Evolutionary conservation across 805 yeast genomes (phyloP), one percentile per base, ranked within the genome.

Genomic region (Candida insectalens): DNA sequence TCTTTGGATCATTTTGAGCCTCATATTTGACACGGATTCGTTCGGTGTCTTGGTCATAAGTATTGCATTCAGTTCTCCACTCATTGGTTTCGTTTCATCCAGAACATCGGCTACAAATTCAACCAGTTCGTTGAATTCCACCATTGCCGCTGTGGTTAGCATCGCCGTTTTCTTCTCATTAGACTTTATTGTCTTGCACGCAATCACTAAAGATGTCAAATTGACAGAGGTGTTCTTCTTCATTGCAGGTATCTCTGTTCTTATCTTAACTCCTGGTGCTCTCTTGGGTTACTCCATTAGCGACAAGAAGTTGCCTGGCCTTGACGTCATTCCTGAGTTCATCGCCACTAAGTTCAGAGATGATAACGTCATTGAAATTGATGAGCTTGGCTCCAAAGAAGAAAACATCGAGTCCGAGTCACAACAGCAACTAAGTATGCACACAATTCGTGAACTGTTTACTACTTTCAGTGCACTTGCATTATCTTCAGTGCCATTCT

Each of bases 1-100:
- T 5, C 18, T 32, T 3, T 25, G 35, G 26, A 8, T 27, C 10
- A 5, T 31, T 14, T 25, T 25, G 8, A 5, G 10, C 15, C 10
- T 21, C 19, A 23, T 25, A 9, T 19, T 27, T 18, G 7, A 28
- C 21, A 19, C 20, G 19, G 8, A 7, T 13, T 26, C 30, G 25
- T 7, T 26, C 19, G 18, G 30, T 5, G 19, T 13, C 26, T 18
- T 27, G 8, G 14, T 32, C 12, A 21, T 32, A 19, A 7, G 30
- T 19, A 15, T 19, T 4, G 30, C 30, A 4, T 15, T 27, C 7
- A 10, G 20, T 14, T 26, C 35, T 4, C 35, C 35, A 9, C 30
- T 32, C 12, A 14, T 32, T 25, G 35, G 35, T 5, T 12, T 32
- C 26, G 19, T 19, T n/a, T 10, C 26, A 25, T 19, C 18, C 6